Percentiles rank a stretch among this genome's conserved stretches.
Conservation (phyloP, 805 yeast genomes). For the Lipomyces yamadae region DNA sequence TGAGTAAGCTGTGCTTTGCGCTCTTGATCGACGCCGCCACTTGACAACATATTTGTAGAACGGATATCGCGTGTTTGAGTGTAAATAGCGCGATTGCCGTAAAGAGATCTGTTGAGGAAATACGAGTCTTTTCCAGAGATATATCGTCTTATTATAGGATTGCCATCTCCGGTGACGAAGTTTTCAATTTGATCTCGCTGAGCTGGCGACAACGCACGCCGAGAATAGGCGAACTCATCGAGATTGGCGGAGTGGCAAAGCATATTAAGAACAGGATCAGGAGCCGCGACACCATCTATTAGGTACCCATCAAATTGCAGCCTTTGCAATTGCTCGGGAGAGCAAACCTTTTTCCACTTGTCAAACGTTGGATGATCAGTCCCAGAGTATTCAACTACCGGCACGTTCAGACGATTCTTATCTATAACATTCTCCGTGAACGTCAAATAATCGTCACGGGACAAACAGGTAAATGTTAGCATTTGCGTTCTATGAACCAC, state of each 20-base stretch:
- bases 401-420: slow-evolving; percentile 51
- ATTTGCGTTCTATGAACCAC: slow-evolving; percentile 59
- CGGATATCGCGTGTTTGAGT: slow-evolving; percentile 40
- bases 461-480: slow-evolving; percentile 66
- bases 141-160: slow-evolving; percentile 58
- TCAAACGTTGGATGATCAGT: slow-evolving; percentile 40
- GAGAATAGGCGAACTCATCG: slow-evolving; percentile 66
- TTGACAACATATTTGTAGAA: slow-evolving; percentile 15
- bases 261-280: slow-evolving; percentile 71
- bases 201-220: slow-evolving; percentile 50
- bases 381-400: slow-evolving; percentile 53
- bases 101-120: slow-evolving; percentile 60
- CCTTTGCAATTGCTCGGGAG: slow-evolving; percentile 47
- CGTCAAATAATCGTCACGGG: slow-evolving; percentile 54
- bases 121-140: slow-evolving; percentile 63
- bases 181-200: slow-evolving; percentile 48
- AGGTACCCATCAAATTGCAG: slow-evolving; percentile 83
- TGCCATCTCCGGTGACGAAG: slow-evolving; percentile 50
- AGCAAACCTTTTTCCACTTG: slow-evolving; percentile 36
- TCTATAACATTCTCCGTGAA: slow-evolving; percentile 54
- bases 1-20: slow-evolving; percentile 39
- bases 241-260: slow-evolving; percentile 58
- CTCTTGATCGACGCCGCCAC: slow-evolving; percentile 31
- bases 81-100: slow-evolving; percentile 63
- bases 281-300: slow-evolving; percentile 74